A percentile compares a stretch with the other conserved stretches of the same genome.
Evolutionary conservation across 345 rosid species (phyloP).

Genomic region (Hirschfeldia incana): DNA sequence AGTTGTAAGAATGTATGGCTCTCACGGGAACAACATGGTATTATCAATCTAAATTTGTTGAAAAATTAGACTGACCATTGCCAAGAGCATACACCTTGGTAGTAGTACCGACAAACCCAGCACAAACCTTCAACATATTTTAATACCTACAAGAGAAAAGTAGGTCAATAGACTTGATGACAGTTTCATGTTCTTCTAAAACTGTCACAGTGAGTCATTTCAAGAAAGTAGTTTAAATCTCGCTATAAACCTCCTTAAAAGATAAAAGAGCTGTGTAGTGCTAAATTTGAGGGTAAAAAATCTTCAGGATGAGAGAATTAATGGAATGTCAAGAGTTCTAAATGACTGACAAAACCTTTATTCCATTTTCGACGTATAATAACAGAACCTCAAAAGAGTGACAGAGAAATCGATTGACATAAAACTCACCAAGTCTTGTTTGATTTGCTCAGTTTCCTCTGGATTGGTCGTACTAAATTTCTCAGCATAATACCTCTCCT

Average conservation of each 20-base stretch:
- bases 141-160: conserved; percentile 61
- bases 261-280: not conserved
- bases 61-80: conserved; percentile 67
- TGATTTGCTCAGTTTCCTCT: conserved; percentile 63
- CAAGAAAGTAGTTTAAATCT: not conserved
- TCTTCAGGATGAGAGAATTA: conserved; percentile 4
- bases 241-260: not conserved
- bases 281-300: not conserved
- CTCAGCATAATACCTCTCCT: conserved; percentile 89
- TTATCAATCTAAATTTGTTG: not conserved
- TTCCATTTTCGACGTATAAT: not conserved
- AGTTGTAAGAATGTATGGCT: conserved; percentile 14
- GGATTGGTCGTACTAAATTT: conserved; percentile 65
- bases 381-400: not conserved
- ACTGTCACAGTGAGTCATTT: not conserved
- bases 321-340: conserved; percentile 6
- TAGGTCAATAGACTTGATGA: conserved; percentile 2
- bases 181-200: conserved; percentile 4
- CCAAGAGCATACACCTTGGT: conserved; percentile 97
- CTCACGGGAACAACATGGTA: conserved; percentile 1
- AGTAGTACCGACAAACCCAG: conserved; percentile 97
- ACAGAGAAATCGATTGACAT: not conserved
- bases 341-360: not conserved
- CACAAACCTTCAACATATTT: conserved; percentile 95
- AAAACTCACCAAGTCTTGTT: conserved; percentile 71